Conservation (phyloP, 257 asterid genomes). For the Phtheirospermum japonicum region DNA sequence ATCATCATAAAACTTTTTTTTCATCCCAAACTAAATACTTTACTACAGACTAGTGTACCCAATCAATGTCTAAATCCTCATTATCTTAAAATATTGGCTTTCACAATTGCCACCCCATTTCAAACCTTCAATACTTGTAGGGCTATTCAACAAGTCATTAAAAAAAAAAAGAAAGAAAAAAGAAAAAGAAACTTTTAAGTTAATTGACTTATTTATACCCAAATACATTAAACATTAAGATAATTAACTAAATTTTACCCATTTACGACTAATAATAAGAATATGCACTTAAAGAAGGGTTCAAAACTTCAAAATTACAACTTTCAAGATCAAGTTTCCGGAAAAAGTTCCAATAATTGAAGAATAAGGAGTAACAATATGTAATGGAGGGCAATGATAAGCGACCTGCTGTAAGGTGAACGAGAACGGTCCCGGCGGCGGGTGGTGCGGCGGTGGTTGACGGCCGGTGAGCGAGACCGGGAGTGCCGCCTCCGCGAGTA, state of each 20-base stretch:
- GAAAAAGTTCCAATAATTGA: neutral
- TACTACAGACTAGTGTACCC: neutral
- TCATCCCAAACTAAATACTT: neutral
- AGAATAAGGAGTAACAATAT: neutral
- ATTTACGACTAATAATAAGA: neutral
- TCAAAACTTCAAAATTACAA: neutral
- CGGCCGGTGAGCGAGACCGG: constrained; percentile 76
- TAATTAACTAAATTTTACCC: neutral
- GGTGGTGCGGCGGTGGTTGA: constrained; percentile 40
- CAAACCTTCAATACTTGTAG: neutral
- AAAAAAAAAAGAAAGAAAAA: too few species aligned
- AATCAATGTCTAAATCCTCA: constrained; percentile 14
- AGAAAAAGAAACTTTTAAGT: neutral
- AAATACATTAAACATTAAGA: neutral
- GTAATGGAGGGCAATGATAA: constrained; percentile 1
- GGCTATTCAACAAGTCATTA: too few species aligned
- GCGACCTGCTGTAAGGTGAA: constrained; percentile 63
- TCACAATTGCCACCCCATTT: neutral
- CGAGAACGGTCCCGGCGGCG: constrained; percentile 69
- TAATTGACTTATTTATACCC: neutral
- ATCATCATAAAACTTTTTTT: neutral
- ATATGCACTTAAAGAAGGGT: neutral
- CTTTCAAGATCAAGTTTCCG: neutral
- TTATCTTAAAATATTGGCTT: neutral
- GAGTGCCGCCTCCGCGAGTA: constrained; percentile 63